Evolutionary conservation across 1,139 yeast species (phyloP).

Genomic region (Debaryomyces sp.): DNA sequence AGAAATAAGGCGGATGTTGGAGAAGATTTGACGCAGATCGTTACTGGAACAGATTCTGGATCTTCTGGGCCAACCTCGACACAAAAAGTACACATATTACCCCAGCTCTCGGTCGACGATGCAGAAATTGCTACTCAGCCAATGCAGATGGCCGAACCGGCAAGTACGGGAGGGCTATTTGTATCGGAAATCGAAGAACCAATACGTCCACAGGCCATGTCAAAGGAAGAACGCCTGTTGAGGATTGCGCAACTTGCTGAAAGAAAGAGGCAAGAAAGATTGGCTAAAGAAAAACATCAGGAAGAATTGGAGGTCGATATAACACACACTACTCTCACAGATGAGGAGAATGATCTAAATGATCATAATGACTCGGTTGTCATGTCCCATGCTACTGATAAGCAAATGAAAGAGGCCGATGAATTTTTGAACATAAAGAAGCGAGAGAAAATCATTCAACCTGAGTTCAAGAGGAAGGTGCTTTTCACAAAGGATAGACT

Average conservation of each 20-base stretch:
- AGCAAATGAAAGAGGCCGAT: conserved; percentile 37
- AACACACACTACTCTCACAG: conserved; percentile 38
- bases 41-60: not conserved
- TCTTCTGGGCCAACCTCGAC: not conserved
- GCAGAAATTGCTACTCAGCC: conserved; percentile 10
- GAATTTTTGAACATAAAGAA: conserved; percentile 41
- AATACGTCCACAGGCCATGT: conserved; percentile 9
- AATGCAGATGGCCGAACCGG: not conserved
- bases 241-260: conserved; percentile 27
- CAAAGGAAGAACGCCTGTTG: conserved; percentile 25
- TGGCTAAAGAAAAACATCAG: conserved; percentile 19
- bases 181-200: conserved; percentile 13
- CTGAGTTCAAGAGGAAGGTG: conserved; percentile 32
- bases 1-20: not conserved
- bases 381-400: conserved; percentile 18
- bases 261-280: conserved; percentile 25
- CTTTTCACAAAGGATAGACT: conserved; percentile 36
- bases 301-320: conserved; percentile 37
- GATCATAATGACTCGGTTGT: conserved; percentile 23
- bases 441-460: conserved; percentile 34
- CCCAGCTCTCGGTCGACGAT: conserved; percentile 17
- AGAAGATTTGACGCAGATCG: not conserved
- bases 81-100: conserved; percentile 9
- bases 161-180: not conserved
- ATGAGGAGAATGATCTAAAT: conserved; percentile 43